Conservation (phyloP, 495 filamentous ascomycete genomes). For the Articulospora tetracladia region DNA sequence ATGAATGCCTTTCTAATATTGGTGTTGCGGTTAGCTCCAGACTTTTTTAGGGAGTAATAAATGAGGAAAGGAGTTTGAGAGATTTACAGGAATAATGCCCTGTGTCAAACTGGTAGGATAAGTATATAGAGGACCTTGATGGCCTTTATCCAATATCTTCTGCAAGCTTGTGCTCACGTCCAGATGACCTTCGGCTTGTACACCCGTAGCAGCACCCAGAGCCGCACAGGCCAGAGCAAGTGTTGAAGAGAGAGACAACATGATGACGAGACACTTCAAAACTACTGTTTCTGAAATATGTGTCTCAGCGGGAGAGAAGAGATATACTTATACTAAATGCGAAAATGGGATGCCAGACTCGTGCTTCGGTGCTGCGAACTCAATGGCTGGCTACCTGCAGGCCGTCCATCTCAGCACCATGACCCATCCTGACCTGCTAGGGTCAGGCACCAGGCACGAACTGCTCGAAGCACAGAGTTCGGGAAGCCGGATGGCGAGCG, state of each 20-base stretch:
- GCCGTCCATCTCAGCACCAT: neutral
- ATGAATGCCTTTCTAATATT: conserved; percentile 34
- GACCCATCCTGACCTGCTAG: too few relatives aligned
- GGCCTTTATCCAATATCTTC: conserved; percentile 20
- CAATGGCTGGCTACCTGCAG: conserved; percentile 1
- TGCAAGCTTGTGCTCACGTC: conserved; percentile 15
- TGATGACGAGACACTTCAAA: neutral
- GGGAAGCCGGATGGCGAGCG: too few relatives aligned
- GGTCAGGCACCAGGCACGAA: too few relatives aligned
- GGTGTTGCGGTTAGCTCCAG: neutral
- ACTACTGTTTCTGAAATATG: too few relatives aligned
- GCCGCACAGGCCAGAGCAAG: neutral
- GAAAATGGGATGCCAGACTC: neutral
- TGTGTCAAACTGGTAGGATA: conserved; percentile 27
- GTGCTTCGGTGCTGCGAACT: neutral
- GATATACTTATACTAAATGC: neutral
- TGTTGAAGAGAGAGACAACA: conserved; percentile 1
- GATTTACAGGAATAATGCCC: conserved; percentile 23
- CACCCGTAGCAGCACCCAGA: neutral
- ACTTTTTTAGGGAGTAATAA: too few relatives aligned
- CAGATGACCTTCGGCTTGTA: neutral
- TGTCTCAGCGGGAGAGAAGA: neutral
- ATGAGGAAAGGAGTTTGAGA: neutral
- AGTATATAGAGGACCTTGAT: conserved; percentile 20
- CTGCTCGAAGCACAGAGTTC: too few relatives aligned